phyloP scores from a whole-genome alignment of 2,329 filamentous ascomycete genomes.

The Coleophoma cylindrospora region DNA sequence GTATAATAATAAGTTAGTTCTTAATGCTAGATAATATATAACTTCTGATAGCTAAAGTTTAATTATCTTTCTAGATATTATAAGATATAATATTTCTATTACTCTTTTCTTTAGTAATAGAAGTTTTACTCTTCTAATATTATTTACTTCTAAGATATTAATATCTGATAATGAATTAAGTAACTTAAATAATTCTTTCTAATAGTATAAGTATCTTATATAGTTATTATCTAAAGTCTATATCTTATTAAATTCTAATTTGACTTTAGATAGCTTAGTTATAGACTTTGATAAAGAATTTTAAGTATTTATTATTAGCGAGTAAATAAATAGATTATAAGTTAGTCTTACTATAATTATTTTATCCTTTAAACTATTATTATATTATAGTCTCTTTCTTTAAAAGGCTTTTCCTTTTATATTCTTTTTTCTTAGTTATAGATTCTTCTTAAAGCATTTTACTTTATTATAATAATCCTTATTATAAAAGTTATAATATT shows the following conservation, averaged over 20 bases:
- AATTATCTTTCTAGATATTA: background rate
- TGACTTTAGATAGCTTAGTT: background rate
- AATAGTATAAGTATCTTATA: background rate
- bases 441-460: background rate
- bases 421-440: background rate
- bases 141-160: background rate
- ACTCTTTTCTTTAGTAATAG: background rate
- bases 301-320: background rate
- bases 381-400: background rate
- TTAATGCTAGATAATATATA: background rate
- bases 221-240: background rate
- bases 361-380: background rate
- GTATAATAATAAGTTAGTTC: background rate
- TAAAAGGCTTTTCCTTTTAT: background rate
- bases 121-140: background rate
- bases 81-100: background rate
- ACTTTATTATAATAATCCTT: background rate
- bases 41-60: background rate
- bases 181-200: background rate
- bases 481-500: background rate
- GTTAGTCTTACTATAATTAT: background rate
- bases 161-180: background rate
- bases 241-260: background rate
- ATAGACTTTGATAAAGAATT: background rate
- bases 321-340: background rate